phyloP scores from a whole-genome alignment of 176 grass and related monocot species.

The Tillandsia leiboldiana region DNA sequence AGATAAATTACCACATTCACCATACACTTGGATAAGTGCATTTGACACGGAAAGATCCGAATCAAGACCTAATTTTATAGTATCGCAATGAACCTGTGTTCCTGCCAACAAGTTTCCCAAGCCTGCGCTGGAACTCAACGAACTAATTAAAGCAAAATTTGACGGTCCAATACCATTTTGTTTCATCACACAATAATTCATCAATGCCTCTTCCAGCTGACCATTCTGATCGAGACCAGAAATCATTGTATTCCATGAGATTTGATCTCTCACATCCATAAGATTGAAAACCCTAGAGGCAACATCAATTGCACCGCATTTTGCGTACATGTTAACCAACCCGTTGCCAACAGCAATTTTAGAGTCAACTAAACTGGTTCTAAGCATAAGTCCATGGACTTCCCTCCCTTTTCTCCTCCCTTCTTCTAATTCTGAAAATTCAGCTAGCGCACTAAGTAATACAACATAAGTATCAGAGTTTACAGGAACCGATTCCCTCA shows the following conservation, averaged over 20 bases:
- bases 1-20: slow-evolving; percentile 43
- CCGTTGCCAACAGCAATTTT: slow-evolving; percentile 56
- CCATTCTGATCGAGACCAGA: slow-evolving; percentile 63
- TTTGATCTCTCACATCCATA: slow-evolving; percentile 37
- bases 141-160: slow-evolving; percentile 54
- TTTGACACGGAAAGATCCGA: slow-evolving; percentile 71
- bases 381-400: slow-evolving; percentile 50
- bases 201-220: slow-evolving; percentile 41
- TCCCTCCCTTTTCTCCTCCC: slow-evolving; percentile 52
- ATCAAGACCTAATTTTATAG: slow-evolving; percentile 54
- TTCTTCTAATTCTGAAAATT: slow-evolving; percentile 38
- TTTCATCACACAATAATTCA: slow-evolving; percentile 47
- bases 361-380: slow-evolving; percentile 30
- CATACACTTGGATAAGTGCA: slow-evolving; percentile 68
- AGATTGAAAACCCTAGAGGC: slow-evolving; percentile 45
- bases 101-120: slow-evolving; percentile 46
- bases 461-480: slow-evolving; percentile 68
- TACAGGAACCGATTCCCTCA: slow-evolving; percentile 26
- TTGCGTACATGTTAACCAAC: slow-evolving; percentile 68
- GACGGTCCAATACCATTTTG: slow-evolving; percentile 37
- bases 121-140: slow-evolving; percentile 64
- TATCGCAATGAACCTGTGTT: slow-evolving; percentile 49
- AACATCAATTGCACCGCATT: slow-evolving; percentile 46
- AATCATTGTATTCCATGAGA: slow-evolving; percentile 85
- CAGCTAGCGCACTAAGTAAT: slow-evolving; percentile 54